Evolutionary conservation across 2,329 filamentous ascomycete species (phyloP), one percentile per base, ranked within the genome.

Genomic region (Claviceps monticola): DNA sequence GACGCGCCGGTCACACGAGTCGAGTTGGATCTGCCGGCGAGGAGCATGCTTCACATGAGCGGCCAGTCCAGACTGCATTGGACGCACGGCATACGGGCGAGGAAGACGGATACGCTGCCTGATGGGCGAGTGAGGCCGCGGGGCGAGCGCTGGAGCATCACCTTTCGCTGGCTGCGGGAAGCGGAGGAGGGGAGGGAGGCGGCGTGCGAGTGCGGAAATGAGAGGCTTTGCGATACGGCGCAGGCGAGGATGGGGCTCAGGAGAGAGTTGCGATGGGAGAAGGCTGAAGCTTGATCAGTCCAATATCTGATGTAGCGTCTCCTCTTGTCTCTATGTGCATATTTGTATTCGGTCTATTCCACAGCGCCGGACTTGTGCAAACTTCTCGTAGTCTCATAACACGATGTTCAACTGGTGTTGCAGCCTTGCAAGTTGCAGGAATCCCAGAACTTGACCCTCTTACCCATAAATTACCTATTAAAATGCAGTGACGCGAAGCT

Each of bases 41-140:
- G 75, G 48, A 75, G 72, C 55, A 70, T 79, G 71, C 66, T 78
- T 64, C 65, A 71, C 59, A 73, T 78, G 69, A 64, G 66, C 0
- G 72, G 72, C 0, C 73, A 75, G 47, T 64, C 74, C 13, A 63
- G 75, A 16, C 58, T 78, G 57, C 73, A 77, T 61, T 79, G 74
- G 74, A 78, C 74, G 13, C 76, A 79, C 56, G 74, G 71, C 0
- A 79, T 79, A 55, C 70, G 71, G 56, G 69, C 74, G 52, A 68
- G 75, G 48, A 79, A 76, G 59, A 78, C 71, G 4, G 75, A 78
- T 52, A 63, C 61, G 0, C 53, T 77, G 1, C 16, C 62, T 0
- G 74, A 78, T 55, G 74, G 72, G 0, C 68, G 65, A 1, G 66
- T 74, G 2, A 64, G 75, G 5, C 53, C 56, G 38, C 64, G 75